Evolutionary conservation across 805 yeast genomes (phyloP).

Genomic region (Candida maesae): DNA sequence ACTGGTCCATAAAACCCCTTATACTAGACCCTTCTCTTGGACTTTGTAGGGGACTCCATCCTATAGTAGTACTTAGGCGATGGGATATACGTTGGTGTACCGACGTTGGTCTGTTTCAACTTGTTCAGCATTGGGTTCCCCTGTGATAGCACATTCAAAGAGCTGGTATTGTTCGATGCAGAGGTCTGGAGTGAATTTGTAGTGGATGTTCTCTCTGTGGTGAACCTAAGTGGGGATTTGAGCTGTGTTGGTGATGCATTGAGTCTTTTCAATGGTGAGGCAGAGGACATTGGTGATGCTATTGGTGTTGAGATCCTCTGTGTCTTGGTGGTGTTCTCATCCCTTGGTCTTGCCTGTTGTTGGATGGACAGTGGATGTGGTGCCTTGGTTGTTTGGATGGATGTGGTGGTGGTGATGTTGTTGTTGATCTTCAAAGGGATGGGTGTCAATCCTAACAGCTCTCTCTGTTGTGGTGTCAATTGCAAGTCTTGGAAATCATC

Average conservation of each 20-base stretch:
- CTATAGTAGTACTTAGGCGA: conserved; percentile 29
- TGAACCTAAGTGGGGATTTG: conserved; percentile 11
- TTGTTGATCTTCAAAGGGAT: conserved; percentile 8
- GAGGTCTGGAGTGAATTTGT: conserved; percentile 7
- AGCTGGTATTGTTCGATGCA: too few species aligned
- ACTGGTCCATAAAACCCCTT: too few species aligned
- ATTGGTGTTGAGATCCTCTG: conserved; percentile 22
- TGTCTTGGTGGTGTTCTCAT: too few species aligned
- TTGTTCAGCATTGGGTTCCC: too few species aligned
- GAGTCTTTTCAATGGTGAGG: conserved; percentile 20
- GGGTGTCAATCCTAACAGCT: conserved; percentile 31
- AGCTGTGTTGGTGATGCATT: too few species aligned
- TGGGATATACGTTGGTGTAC: conserved; percentile 29
- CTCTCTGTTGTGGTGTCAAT: conserved; percentile 30
- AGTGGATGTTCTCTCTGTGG: too few species aligned
- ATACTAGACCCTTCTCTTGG: conserved; percentile 24
- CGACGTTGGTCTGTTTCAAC: conserved; percentile 3
- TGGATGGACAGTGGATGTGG: neutral
- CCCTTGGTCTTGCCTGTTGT: too few species aligned
- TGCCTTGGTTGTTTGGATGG: too few species aligned
- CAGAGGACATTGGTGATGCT: conserved; percentile 29
- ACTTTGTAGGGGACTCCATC: conserved; percentile 30
- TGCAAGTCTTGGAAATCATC: conserved; percentile 32
- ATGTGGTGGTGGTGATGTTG: too few species aligned
- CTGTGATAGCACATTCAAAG: too few species aligned